phyloP scores from a whole-genome alignment of 139 green algal genomes.

The Haematococcus sp. region DNA sequence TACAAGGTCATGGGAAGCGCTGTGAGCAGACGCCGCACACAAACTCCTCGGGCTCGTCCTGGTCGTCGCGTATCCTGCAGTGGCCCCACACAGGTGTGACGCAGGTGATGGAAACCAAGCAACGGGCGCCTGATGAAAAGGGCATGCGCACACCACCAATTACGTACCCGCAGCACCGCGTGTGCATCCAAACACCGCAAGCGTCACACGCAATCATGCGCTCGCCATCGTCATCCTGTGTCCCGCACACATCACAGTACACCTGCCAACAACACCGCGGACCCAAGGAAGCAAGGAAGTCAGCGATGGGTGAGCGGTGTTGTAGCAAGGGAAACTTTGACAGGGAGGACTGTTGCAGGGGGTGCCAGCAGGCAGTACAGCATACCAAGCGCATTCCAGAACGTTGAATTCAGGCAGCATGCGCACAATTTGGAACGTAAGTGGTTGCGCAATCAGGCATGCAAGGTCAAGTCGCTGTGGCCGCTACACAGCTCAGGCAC shows the following conservation, averaged over 20 bases:
- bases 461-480: background rate
- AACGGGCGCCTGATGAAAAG: background rate
- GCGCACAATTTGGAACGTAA: too few species aligned
- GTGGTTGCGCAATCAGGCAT: too few species aligned
- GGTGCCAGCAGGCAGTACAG: too few species aligned
- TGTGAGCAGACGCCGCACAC: conserved; percentile 4
- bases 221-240: conserved; percentile 92
- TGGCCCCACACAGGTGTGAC: background rate
- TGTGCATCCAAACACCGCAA: conserved; percentile 89
- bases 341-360: too few species aligned
- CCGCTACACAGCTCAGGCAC: background rate
- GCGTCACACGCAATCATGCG: conserved; percentile 92
- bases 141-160: background rate
- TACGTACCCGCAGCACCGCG: conserved; percentile 61
- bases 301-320: too few species aligned
- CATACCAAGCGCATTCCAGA: too few species aligned
- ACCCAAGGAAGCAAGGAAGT: too few species aligned
- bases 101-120: background rate
- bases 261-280: too few species aligned
- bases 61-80: conserved; percentile 5
- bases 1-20: too few species aligned
- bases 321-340: too few species aligned
- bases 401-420: too few species aligned
- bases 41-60: conserved; percentile 7
- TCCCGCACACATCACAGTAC: conserved; percentile 37